A percentile compares a stretch with the other conserved stretches of the same genome.
phyloP scores from a whole-genome alignment of 2,329 filamentous ascomycete genomes.

The Bipolaris zeicola region DNA sequence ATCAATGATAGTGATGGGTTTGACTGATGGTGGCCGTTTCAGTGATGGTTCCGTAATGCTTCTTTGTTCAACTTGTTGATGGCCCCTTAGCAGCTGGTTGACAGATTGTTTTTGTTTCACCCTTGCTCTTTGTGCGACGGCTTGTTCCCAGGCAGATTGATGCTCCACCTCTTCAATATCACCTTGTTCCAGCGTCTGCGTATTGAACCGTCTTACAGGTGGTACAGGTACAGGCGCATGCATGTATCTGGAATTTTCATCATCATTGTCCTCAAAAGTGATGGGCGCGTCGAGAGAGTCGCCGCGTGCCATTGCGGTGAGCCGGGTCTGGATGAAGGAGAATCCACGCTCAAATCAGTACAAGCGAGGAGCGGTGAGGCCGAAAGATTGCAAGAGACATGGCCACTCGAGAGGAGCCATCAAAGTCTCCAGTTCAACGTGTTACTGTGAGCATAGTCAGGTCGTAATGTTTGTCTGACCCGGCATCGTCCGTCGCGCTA shows the following conservation, averaged over 20 bases:
- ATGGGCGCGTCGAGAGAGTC: conserved; percentile 12
- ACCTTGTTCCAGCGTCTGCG: conserved; percentile 10
- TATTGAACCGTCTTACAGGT: background rate
- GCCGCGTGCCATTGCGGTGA: conserved; percentile 5
- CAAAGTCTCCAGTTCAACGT: background rate
- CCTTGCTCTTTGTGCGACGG: background rate
- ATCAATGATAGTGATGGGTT: conserved; percentile 5
- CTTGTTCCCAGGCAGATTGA: conserved; percentile 9
- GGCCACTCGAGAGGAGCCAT: background rate
- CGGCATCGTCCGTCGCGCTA: conserved; percentile 7
- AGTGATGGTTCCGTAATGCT: background rate
- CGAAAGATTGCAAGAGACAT: background rate
- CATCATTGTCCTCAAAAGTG: conserved; percentile 4
- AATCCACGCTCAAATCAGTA: conserved; percentile 1
- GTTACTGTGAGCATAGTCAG: background rate
- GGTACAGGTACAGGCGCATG: background rate
- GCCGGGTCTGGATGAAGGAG: background rate
- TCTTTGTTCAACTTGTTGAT: background rate
- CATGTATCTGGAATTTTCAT: background rate
- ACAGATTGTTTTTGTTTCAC: background rate
- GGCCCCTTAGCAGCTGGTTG: background rate
- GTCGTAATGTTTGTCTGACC: background rate
- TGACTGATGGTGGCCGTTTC: conserved; percentile 1
- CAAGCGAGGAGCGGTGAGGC: background rate
- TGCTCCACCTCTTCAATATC: conserved; percentile 10